A percentile compares a stretch with the other conserved stretches of the same genome.
These are phyloP conservation scores for Capsicum pubescens DNA, from an alignment of 257 asterid species.

Conservation along the genomic window DNA sequence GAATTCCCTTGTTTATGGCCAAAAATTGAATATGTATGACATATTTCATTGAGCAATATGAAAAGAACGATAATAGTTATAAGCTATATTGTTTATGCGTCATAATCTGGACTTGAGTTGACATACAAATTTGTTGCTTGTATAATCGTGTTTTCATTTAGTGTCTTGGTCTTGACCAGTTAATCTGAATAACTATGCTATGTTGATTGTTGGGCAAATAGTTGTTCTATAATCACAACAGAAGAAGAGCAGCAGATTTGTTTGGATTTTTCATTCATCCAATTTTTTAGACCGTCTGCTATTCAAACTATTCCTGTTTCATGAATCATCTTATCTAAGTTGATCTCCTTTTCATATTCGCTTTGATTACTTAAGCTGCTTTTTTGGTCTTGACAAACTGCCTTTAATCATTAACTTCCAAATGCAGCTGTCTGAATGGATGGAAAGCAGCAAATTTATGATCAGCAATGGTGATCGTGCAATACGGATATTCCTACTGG, in stretches of 20 bases:
- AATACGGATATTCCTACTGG: constrained; percentile 63
- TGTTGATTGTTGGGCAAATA: background rate
- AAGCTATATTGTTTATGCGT: background rate
- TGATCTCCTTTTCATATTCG: background rate
- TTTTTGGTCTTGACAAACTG: background rate
- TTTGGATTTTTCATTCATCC: background rate
- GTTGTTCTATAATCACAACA: background rate
- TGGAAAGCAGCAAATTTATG: constrained; percentile 50
- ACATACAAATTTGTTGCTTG: background rate
- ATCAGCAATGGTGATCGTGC: constrained; percentile 56
- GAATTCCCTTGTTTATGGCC: background rate
- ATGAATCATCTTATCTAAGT: background rate
- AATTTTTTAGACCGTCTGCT: background rate
- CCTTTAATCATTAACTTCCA: background rate
- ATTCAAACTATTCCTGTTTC: constrained; percentile 22
- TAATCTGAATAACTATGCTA: background rate
- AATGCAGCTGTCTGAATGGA: constrained; percentile 71
- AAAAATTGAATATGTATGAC: background rate
- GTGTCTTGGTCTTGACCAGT: constrained; percentile 6
- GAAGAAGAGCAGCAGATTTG: constrained; percentile 6
- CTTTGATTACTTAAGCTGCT: background rate
- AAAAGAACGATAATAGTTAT: background rate
- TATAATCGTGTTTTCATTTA: constrained; percentile 12
- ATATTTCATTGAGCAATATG: background rate
- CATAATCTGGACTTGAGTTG: background rate